Evolutionary conservation across 768 basidiomycete species (phyloP), one percentile per base, ranked within the genome.

Genomic region (Lactifluus rugatus): DNA sequence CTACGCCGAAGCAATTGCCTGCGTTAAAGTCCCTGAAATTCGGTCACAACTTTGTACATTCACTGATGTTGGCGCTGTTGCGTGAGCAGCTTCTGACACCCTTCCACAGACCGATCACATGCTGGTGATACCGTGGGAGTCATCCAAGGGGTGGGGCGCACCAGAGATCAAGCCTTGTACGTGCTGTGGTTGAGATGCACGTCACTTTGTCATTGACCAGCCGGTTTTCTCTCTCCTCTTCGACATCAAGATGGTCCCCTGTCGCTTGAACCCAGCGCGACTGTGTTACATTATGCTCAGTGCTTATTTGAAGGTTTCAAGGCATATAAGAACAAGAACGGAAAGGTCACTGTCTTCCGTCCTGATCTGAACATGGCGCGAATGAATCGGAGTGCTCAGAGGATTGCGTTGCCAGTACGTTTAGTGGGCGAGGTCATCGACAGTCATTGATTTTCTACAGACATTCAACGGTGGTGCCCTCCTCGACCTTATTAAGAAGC

Each of bases 311-410:
- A 81, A 62, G 75, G 79, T 11, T 70, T 80, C 68, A 80, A 81
- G 64, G 79, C 78, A 1, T 80, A 79, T 64, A 69, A 74, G 52
- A 70, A 74, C 56, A 69, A 74, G 48, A 69, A 71, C 55, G 77
- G 75, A 7, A 72, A 71, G 21, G 69, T 78, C 14, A 70, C 75
- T 10, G 63, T 79, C 32, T 80, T 81, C 70, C 66, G 79, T 41
- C 79, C 78, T 10, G 78, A 80, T 65, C 72, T 74, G 73, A 80
- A 80, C 67, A 80, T 80, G 78, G 69, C 70, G 34, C 70, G 79
- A 19, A 76, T 81, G 77, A 76, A 75, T 68, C 66, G 67, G 45
- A 74, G 72, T 62, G 78, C 78, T 9, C 64, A 70, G 3, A 68
- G 78, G 23, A 70, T 75, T 46, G 75, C 70, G 14, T 52, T 71